phyloP scores from a whole-genome alignment of 768 basidiomycete species.

The Pleurotus citrinopileatus region DNA sequence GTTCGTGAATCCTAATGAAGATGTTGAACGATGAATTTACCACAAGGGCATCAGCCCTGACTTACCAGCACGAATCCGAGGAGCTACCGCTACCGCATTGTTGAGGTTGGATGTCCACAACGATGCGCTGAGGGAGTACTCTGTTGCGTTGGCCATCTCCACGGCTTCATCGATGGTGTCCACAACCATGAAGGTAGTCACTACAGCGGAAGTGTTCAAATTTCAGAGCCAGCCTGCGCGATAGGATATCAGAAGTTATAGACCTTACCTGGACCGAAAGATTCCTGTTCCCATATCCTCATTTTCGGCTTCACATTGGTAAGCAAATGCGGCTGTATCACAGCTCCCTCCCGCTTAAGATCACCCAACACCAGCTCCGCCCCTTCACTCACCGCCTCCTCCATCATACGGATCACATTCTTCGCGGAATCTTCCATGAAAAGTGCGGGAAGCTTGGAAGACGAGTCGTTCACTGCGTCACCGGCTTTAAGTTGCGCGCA shows the following conservation, averaged over 20 bases:
- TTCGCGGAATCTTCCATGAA: constrained; percentile 44
- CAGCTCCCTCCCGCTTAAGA: constrained; percentile 30
- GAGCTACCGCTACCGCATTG: constrained; percentile 41
- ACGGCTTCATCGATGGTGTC: constrained; percentile 54
- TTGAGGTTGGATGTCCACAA: constrained; percentile 51
- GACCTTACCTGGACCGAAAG: constrained; percentile 53
- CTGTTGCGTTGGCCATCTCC: constrained; percentile 50
- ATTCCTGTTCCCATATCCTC: constrained; percentile 54
- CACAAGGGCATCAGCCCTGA: not conserved
- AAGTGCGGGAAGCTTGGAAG: constrained; percentile 31
- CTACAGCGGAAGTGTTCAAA: constrained; percentile 18
- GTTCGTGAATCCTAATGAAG: constrained; percentile 41
- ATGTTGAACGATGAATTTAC: not conserved
- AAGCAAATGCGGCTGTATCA: constrained; percentile 53
- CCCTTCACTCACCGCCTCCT: constrained; percentile 40
- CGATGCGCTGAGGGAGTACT: constrained; percentile 48
- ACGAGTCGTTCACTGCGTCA: constrained; percentile 26
- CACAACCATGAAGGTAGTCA: constrained; percentile 41
- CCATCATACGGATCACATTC: constrained; percentile 40
- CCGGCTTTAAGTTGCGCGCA: constrained; percentile 36
- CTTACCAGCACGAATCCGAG: constrained; percentile 45
- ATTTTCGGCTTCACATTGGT: constrained; percentile 46
- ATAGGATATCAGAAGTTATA: not conserved
- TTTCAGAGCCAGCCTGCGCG: not conserved
- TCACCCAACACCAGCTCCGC: constrained; percentile 47